phyloP scores from a whole-genome alignment of 108 stramenopile species.

The Discostella stelligeroides region DNA sequence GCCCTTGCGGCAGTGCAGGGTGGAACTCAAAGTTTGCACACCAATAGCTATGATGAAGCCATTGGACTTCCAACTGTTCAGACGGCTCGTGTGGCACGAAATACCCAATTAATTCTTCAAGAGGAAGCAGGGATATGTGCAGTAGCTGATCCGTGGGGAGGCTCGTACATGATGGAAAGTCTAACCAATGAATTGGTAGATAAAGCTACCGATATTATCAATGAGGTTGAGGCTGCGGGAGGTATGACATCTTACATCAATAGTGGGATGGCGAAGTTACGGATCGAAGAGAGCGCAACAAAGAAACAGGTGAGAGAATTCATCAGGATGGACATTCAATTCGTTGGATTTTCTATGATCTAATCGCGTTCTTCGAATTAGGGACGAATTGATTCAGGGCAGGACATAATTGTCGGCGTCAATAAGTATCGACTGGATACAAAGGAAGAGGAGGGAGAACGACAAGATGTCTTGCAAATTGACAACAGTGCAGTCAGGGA shows the following conservation, averaged over 20 bases:
- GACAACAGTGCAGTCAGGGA: conserved; percentile 88
- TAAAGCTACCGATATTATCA: conserved; percentile 87
- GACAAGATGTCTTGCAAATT: conserved; percentile 84
- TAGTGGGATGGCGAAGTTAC: conserved; percentile 93
- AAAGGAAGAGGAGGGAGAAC: conserved; percentile 72
- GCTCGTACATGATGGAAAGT: conserved; percentile 97
- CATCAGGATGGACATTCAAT: no score
- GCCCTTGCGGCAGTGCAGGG: conserved; percentile 98
- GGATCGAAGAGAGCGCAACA: conserved; percentile 97
- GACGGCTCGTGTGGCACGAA: conserved; percentile 95
- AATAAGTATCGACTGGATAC: conserved; percentile 91
- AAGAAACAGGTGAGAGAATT: conserved; percentile 84
- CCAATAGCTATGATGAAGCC: conserved; percentile 99
- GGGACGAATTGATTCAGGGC: conserved; percentile 69
- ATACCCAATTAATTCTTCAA: conserved; percentile 97
- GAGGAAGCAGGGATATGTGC: conserved; percentile 88
- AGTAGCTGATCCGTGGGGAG: conserved; percentile 85
- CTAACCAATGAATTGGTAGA: conserved; percentile 92
- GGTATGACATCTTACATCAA: conserved; percentile 98
- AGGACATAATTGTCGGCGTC: conserved; percentile 95
- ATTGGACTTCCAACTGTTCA: conserved; percentile 96
- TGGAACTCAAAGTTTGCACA: conserved; percentile 98
- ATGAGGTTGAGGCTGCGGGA: conserved; percentile 91
- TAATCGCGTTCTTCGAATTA: background rate
- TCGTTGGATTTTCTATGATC: no score